Percentiles rank a stretch among this genome's conserved stretches.
These are phyloP conservation scores for Phytophthora agathidicida DNA, from an alignment of 352 stramenopile species.

Conservation along the genomic window DNA sequence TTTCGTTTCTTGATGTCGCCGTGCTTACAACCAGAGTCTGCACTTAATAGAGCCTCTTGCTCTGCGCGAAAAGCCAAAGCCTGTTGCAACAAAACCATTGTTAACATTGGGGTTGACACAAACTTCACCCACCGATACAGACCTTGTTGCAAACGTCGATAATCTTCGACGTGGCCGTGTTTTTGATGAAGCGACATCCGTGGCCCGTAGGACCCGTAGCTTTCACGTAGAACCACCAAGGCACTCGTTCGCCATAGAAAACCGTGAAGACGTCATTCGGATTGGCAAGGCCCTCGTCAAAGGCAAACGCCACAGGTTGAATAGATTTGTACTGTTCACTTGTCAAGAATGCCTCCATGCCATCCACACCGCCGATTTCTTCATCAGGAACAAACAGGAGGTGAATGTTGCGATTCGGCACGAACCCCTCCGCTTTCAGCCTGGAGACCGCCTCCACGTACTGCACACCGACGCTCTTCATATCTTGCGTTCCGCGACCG, in stretches of 20 bases:
- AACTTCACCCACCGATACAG: background rate
- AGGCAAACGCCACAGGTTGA: conserved; percentile 85
- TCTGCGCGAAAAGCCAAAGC: conserved; percentile 88
- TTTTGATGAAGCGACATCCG: conserved; percentile 94
- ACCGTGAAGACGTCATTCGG: conserved; percentile 91
- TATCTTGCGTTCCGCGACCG: conserved; percentile 94
- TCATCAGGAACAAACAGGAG: conserved; percentile 94
- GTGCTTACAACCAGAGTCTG: conserved; percentile 87
- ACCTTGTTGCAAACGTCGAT: conserved; percentile 88
- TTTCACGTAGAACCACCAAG: conserved; percentile 92
- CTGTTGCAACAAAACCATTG: conserved; percentile 22
- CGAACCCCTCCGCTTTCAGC: conserved; percentile 69
- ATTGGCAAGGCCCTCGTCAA: conserved; percentile 95
- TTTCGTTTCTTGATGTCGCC: conserved; percentile 92
- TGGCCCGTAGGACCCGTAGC: conserved; percentile 80
- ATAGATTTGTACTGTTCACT: conserved; percentile 86
- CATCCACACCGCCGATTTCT: conserved; percentile 92
- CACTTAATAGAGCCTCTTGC: conserved; percentile 87
- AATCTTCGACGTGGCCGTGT: conserved; percentile 94
- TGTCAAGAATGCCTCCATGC: conserved; percentile 93
- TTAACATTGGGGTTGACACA: background rate
- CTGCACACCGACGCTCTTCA: conserved; percentile 96
- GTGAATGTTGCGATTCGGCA: conserved; percentile 88
- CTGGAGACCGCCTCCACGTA: conserved; percentile 92
- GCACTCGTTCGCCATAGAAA: conserved; percentile 95